phyloP scores from a whole-genome alignment of 306 rosid species.

The Mucuna pruriens region DNA sequence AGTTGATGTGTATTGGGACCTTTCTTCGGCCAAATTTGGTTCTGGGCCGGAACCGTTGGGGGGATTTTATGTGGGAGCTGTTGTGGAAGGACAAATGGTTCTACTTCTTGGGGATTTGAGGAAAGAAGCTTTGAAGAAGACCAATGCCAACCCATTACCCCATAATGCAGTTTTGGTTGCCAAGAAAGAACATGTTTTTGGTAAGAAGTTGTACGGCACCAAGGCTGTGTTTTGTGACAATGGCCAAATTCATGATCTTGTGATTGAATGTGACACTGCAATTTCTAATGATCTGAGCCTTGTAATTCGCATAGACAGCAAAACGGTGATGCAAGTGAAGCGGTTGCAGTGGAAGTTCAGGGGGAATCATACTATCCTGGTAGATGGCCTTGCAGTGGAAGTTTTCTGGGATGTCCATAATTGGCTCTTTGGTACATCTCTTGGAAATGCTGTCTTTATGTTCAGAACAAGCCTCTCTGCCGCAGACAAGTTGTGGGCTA shows the following conservation, averaged over 20 bases:
- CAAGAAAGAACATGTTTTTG: slow-evolving; percentile 89
- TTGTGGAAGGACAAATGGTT: slow-evolving; percentile 79
- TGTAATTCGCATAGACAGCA: slow-evolving; percentile 76
- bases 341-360: slow-evolving; percentile 89
- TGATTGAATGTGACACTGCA: slow-evolving; percentile 84
- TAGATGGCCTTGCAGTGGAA: slow-evolving; percentile 87
- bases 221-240: slow-evolving; percentile 76
- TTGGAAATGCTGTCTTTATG: slow-evolving; percentile 88
- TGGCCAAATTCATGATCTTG: slow-evolving; percentile 84
- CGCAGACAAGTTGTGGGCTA: slow-evolving; percentile 71
- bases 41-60: slow-evolving; percentile 83
- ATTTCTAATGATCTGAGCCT: slow-evolving; percentile 68
- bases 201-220: slow-evolving; percentile 73
- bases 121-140: slow-evolving; percentile 92
- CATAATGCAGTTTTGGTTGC: slow-evolving; percentile 67
- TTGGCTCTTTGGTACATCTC: slow-evolving; percentile 86
- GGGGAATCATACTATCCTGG: slow-evolving; percentile 85
- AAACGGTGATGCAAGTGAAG: slow-evolving; percentile 86
- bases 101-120: slow-evolving; percentile 93
- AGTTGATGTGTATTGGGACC: slow-evolving; percentile 90
- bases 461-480: slow-evolving; percentile 78
- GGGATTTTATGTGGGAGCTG: slow-evolving; percentile 78
- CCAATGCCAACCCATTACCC: slow-evolving; percentile 59
- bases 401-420: slow-evolving; percentile 95
- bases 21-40: slow-evolving; percentile 88